Conservation (phyloP, 75 land plant species). For the Adiantum capillusveneris region DNA sequence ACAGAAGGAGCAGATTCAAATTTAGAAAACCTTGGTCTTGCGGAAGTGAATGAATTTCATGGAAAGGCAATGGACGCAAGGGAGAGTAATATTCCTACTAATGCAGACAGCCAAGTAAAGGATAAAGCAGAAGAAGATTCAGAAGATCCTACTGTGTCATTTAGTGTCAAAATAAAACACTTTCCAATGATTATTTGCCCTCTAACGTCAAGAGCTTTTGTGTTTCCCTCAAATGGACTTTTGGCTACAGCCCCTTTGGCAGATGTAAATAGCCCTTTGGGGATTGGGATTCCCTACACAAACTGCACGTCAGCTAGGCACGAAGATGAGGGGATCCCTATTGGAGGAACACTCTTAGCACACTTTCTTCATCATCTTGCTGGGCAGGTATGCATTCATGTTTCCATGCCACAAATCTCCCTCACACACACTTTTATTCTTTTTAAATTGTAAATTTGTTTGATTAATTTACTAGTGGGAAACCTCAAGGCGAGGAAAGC, state of each 20-base stretch:
- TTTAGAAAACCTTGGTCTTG: no score
- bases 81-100: no score
- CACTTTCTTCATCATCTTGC: conserved; percentile 86
- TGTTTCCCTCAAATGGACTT: conserved; percentile 77
- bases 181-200: conserved; percentile 82
- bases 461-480: no score
- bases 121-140: not conserved
- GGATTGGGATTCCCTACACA: conserved; percentile 72
- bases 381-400: conserved; percentile 50
- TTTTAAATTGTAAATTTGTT: no score
- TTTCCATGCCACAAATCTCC: no score
- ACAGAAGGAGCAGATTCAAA: no score
- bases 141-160: not conserved
- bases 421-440: no score
- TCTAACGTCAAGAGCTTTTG: conserved; percentile 62
- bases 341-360: conserved; percentile 85
- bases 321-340: conserved; percentile 63
- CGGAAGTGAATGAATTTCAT: no score
- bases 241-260: conserved; percentile 66
- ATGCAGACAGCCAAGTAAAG: not conserved
- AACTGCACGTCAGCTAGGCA: conserved; percentile 36
- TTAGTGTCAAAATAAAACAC: conserved; percentile 46
- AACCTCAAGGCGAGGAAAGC: no score
- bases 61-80: no score
- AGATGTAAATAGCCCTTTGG: conserved; percentile 39